phyloP scores from a whole-genome alignment of 1,284 basidiomycete species.

The Puccinia sorghi region DNA sequence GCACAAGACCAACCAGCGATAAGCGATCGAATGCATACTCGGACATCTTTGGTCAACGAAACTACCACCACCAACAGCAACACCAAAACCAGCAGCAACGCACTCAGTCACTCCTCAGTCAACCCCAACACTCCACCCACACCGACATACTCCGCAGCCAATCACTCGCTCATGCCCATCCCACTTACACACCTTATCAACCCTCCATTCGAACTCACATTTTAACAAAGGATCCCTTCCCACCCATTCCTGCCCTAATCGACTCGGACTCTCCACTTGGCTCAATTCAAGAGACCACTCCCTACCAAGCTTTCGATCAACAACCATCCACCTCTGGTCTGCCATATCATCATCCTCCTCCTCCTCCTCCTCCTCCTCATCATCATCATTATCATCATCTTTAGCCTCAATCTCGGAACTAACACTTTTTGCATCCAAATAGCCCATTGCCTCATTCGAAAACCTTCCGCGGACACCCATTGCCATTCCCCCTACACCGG shows the following conservation, averaged over 20 bases:
- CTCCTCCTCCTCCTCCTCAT: neutral
- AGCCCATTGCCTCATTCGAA: neutral
- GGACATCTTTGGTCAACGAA: neutral
- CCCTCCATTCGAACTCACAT: neutral
- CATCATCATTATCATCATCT: too few species aligned
- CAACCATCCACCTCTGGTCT: neutral
- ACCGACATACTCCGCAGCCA: neutral
- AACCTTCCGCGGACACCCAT: conserved; percentile 17
- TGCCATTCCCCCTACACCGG: neutral
- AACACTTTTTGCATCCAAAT: too few species aligned
- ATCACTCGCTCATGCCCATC: neutral
- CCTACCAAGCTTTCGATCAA: conserved; percentile 42
- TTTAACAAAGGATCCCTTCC: neutral
- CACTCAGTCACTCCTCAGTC: neutral
- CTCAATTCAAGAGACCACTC: conserved; percentile 13
- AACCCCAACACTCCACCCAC: neutral
- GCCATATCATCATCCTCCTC: neutral
- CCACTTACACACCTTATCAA: neutral
- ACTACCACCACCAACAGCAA: neutral
- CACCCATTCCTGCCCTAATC: neutral
- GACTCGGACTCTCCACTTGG: conserved; percentile 8
- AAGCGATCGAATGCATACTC: conserved; percentile 23
- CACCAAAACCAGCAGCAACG: neutral
- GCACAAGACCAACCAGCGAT: neutral
- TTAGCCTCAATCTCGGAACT: too few species aligned